Conservation (phyloP, 495 filamentous ascomycete genomes). For the Tuber umbilicatum region DNA sequence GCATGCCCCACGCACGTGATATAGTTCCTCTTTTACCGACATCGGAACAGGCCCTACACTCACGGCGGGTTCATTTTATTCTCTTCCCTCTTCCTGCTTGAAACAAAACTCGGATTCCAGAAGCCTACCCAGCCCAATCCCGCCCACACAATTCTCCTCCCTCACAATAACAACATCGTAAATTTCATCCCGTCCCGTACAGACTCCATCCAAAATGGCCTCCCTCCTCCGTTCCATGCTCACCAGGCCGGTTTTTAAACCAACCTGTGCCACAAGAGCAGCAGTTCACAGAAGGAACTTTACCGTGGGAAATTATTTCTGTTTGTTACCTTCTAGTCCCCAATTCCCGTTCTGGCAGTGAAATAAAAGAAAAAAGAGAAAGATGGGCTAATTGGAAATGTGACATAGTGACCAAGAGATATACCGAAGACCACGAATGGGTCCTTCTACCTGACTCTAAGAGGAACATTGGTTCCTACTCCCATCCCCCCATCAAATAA, state of each 20-base stretch:
- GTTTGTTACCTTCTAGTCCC: not conserved
- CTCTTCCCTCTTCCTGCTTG: not conserved
- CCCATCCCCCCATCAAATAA: not conserved
- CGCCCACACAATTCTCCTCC: not conserved
- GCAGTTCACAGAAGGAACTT: not conserved
- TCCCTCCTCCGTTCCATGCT: conserved; percentile 3
- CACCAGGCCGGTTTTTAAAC: not conserved
- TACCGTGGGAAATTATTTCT: not conserved
- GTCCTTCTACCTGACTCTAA: conserved; percentile 72
- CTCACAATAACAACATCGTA: not conserved
- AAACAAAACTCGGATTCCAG: not conserved
- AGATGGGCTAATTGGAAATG: not conserved
- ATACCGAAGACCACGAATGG: conserved; percentile 98
- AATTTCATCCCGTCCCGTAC: not conserved
- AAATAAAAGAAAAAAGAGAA: not conserved
- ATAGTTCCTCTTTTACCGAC: not conserved
- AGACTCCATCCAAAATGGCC: conserved; percentile 7
- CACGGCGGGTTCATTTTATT: not conserved
- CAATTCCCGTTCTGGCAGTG: not conserved
- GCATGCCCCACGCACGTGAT: not conserved
- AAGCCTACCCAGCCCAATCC: not conserved
- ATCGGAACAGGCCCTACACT: not conserved
- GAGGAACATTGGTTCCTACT: conserved; percentile 47
- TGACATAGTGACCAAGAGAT: conserved; percentile 55
- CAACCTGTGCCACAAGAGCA: not conserved